phyloP scores from a whole-genome alignment of 768 basidiomycete genomes.

The Suillus americanus region DNA sequence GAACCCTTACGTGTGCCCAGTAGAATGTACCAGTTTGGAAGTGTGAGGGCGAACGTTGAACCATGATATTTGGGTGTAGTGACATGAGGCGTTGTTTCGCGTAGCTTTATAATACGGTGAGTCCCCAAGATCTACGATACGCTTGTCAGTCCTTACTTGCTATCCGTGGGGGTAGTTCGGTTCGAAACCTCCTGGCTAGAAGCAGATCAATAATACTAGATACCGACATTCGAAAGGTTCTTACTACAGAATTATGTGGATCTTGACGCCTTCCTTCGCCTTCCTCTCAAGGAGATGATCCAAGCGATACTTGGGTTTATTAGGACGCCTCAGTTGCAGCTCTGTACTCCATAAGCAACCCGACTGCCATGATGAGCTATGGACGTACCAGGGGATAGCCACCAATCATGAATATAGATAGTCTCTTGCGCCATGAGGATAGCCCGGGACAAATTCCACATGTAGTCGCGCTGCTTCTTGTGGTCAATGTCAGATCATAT shows the following conservation, averaged over 20 bases:
- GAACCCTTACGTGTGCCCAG: conserved; percentile 87
- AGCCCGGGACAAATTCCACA: conserved; percentile 94
- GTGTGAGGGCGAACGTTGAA: conserved; percentile 96
- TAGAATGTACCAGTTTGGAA: conserved; percentile 97
- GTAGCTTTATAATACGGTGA: conserved; percentile 51
- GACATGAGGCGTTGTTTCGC: conserved; percentile 78
- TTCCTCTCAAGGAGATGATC: conserved; percentile 87
- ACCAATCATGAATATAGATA: conserved; percentile 99
- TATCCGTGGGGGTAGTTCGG: conserved; percentile 91
- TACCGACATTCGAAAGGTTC: conserved; percentile 24
- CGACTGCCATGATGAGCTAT: conserved; percentile 5
- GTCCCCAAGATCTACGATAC: background rate
- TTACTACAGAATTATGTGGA: conserved; percentile 92
- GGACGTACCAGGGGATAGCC: conserved; percentile 79
- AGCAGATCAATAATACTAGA: conserved; percentile 4
- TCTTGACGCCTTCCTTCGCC: conserved; percentile 93
- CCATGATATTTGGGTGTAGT: conserved; percentile 90
- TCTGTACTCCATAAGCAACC: conserved; percentile 42
- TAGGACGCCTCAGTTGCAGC: conserved; percentile 80
- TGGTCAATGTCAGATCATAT: background rate
- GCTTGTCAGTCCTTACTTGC: conserved; percentile 56
- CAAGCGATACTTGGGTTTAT: conserved; percentile 81
- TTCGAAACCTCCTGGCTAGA: conserved; percentile 92
- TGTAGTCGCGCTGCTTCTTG: conserved; percentile 80
- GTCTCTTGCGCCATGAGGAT: conserved; percentile 83